Base-by-base conservation (phyloP, 441 rosid species). In the Populus hybrid region DNA sequence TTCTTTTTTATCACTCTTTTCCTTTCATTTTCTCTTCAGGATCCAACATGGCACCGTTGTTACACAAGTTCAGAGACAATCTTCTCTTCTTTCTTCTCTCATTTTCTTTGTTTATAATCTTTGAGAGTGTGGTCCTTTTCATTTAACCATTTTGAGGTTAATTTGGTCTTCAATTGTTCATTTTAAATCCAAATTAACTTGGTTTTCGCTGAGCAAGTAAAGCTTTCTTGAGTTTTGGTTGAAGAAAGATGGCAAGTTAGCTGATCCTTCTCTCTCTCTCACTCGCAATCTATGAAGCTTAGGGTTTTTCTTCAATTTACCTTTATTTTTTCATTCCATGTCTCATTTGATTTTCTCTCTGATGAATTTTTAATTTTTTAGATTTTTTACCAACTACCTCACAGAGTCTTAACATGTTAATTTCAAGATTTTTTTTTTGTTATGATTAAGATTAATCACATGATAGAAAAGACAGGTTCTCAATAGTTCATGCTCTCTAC, bases 251-350 rank as follows among this genome's bases (percentile, higher is more conserved):
- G 28, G 23, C 65, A 69, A 59, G 34, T 19, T 10, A 10, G 9
- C 67, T 57, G 73, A 53, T 53, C 61, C 7, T 18, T 0, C n/a
- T 35, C 53, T 50, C 16, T 69, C 38, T 35, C 61, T n/a, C 12
- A 10, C 30, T 35, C 7, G 9, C 28, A 68, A 67, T 2, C 23
- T 76, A 24, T 36, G 61, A 53, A 34, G 71, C 36, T 76, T 73
- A 69, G 78, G 71, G 78, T 69, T 76, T 67, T 73, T 70, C 57
- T 76, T 67, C 26, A 53, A 53, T 53, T 18, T 53, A 16, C 61
- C 63, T 61, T 53, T 57, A 32, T 21, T 65, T n/a, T 73, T 36
- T 59, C 28, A 70, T 57, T 30, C 72, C 70, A 71, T 40, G 34
- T 40, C 69, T 28, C 28, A 32, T 12, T 53, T 14, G 42, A 23